Conservation (phyloP, 2,329 filamentous ascomycete species). For the Daldinia sp. region DNA sequence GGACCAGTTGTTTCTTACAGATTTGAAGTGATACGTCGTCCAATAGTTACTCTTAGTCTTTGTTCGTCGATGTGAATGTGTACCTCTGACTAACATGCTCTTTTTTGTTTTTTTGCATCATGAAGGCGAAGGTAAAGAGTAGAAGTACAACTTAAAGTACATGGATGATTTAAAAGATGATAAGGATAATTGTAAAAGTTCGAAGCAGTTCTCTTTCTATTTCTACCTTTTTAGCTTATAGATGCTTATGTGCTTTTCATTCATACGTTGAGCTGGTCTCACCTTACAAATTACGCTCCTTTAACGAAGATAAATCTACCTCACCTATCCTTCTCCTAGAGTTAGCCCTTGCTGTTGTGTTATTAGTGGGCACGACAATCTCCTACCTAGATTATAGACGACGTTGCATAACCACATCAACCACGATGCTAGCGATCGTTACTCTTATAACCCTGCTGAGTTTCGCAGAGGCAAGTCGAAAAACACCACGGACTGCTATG, state of each 20-base stretch:
- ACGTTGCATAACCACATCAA: neutral
- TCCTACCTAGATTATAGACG: neutral
- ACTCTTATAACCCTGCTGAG: conserved; percentile 26
- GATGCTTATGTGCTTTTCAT: neutral
- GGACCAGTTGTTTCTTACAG: conserved; percentile 14
- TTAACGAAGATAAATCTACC: neutral
- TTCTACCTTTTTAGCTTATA: neutral
- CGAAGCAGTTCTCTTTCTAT: neutral
- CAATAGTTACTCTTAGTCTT: conserved; percentile 23
- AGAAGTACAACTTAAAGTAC: neutral
- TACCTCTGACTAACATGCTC: conserved; percentile 12
- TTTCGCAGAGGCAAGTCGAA: conserved; percentile 33
- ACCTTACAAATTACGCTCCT: neutral
- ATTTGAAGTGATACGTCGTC: conserved; percentile 11
- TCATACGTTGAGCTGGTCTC: neutral
- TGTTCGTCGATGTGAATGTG: conserved; percentile 20
- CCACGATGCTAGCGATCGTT: conserved; percentile 31
- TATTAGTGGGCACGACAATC: neutral
- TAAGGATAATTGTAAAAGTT: conserved; percentile 6
- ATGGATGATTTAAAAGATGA: neutral
- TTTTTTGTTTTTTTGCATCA: conserved; percentile 23
- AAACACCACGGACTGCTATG: conserved; percentile 36
- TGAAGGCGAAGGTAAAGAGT: conserved; percentile 9
- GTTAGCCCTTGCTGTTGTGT: neutral
- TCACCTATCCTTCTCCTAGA: neutral